A percentile compares a stretch with the other conserved stretches of the same genome.
Conservation (phyloP, 1,284 basidiomycete genomes). For the Xerocomus amazonicus region DNA sequence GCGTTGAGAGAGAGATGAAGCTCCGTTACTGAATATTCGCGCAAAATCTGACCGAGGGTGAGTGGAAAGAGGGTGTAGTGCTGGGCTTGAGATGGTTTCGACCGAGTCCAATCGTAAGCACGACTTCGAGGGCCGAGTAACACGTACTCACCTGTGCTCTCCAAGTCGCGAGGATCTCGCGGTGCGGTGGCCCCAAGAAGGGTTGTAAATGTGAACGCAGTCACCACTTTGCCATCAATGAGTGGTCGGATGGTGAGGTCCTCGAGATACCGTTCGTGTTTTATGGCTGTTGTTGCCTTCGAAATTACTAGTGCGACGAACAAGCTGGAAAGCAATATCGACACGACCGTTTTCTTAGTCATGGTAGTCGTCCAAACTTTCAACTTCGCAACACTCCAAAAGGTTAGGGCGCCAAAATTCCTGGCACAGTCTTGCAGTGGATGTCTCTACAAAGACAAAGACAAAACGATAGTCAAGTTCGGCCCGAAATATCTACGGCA, state of each 20-base stretch:
- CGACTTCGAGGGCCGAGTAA: not conserved
- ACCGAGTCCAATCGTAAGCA: not conserved
- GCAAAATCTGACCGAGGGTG: constrained; percentile 80
- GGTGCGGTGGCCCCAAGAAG: constrained; percentile 46
- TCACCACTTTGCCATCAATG: constrained; percentile 78
- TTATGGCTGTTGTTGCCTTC: not conserved
- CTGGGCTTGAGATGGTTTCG: constrained; percentile 46
- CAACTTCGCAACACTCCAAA: too few relatives aligned
- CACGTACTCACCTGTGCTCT: constrained; percentile 40
- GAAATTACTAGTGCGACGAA: constrained; percentile 7
- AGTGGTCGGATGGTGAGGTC: constrained; percentile 71
- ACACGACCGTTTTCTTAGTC: not conserved
- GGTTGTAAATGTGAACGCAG: constrained; percentile 83
- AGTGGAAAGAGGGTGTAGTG: constrained; percentile 87
- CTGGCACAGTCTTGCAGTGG: too few relatives aligned
- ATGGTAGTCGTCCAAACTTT: too few relatives aligned
- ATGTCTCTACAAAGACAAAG: too few relatives aligned
- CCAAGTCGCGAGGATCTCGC: constrained; percentile 48
- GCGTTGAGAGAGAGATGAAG: constrained; percentile 86
- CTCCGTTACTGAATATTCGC: constrained; percentile 80
- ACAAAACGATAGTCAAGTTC: too few relatives aligned
- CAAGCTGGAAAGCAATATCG: constrained; percentile 9
- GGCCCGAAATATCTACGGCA: too few relatives aligned
- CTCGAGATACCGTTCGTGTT: constrained; percentile 60
- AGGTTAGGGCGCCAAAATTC: too few relatives aligned